Conservation (phyloP, 176 grass and related monocot species). For the Thalia dealbata region DNA sequence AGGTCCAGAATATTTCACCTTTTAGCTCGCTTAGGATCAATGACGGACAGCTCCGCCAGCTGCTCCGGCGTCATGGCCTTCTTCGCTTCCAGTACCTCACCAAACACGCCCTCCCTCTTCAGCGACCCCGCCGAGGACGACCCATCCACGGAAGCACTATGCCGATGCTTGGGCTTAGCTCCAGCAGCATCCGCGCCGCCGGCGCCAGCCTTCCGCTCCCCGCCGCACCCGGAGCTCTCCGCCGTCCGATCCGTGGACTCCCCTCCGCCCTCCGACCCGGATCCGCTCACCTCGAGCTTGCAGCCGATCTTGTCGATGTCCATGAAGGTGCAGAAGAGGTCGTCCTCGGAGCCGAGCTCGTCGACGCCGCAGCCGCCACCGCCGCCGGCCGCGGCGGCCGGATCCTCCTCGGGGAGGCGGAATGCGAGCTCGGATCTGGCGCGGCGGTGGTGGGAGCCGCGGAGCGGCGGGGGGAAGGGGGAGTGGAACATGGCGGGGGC, state of each 20-base stretch:
- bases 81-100: constrained; percentile 80
- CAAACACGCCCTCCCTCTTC: constrained; percentile 37
- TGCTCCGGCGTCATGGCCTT: constrained; percentile 87
- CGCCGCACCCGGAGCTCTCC: constrained; percentile 41
- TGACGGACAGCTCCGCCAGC: constrained; percentile 65
- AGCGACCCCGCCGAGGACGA: constrained; percentile 34
- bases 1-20: constrained; percentile 33
- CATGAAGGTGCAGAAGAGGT: constrained; percentile 98
- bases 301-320: constrained; percentile 92
- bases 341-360: constrained; percentile 93
- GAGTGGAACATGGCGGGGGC: constrained; percentile 13
- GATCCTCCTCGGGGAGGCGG: constrained; percentile 74
- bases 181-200: constrained; percentile 1
- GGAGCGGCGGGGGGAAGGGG: constrained; percentile 17
- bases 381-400: constrained; percentile 26
- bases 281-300: constrained; percentile 39
- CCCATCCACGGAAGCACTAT: constrained; percentile 88
- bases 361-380: constrained; percentile 41
- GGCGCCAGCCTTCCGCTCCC: background rate
- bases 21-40: constrained; percentile 97
- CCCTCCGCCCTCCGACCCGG: constrained; percentile 28
- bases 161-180: constrained; percentile 69
- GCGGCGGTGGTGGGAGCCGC: constrained; percentile 67
- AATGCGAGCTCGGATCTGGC: constrained; percentile 97
- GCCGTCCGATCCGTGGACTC: constrained; percentile 48